Evolutionary conservation across 2,329 filamentous ascomycete species (phyloP), one percentile per base, ranked within the genome.

Genomic region (Aspergillus neotritici): DNA sequence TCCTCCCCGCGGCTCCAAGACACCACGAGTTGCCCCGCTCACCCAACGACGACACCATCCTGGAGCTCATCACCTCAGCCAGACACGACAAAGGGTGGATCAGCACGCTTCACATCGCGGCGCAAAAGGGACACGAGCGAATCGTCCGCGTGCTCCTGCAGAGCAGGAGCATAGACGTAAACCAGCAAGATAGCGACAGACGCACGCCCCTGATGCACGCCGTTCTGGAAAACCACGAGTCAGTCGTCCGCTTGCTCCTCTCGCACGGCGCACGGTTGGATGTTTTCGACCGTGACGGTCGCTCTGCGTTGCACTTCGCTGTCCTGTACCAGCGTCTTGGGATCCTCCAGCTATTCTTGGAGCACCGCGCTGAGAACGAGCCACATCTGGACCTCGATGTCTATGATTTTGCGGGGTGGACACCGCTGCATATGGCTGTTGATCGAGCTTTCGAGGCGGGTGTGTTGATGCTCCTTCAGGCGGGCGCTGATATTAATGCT

Each of bases 391-490:
- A 36, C 28, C 29, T 43, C n/a, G 29, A 43, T 33, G 34, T 30
- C 1, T 28, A 43, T 31, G 43, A 51, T 28, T 42, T 31, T 13
- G 6, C 43, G 5, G 55, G 54, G 1, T 55, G 51, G 43, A 60
- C 56, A 5, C 43, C 58, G 25, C 43, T 60, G 15, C 57, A 60
- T 45, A 53, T 54, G 40, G 56, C 57, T 13, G 44, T 54, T 10
- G 50, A 54, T 21, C 47, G 46, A 15, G 54, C 49, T 8, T 46
- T 52, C 29, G 50, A 52, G 40, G 42, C 49, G 11, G 48, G 55
- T 29, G 53, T 61, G 28, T 30, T 42, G 12, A 33, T 53, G 5
- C 47, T 62, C 4, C 44, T 61, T 11, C 36, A 53, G 28, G 34
- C 29, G 12, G 57, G 55, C 4, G 56, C 59, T 9, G 44, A 58